phyloP scores from a whole-genome alignment of 116 monocot genomes.

The Iris pallida region DNA sequence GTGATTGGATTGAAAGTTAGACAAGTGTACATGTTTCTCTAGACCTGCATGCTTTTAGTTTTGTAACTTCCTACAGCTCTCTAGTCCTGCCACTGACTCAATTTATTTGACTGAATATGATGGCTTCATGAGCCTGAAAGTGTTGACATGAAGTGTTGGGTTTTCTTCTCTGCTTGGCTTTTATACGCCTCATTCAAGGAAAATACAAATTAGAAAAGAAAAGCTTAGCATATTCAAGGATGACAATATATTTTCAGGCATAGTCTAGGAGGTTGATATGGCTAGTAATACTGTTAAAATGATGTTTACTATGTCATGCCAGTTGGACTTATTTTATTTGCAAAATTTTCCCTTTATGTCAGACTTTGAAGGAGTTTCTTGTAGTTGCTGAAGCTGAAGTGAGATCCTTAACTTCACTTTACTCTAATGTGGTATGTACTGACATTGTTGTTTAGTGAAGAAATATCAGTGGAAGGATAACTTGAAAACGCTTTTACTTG shows the following conservation, averaged over 20 bases:
- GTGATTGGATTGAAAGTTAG: no score
- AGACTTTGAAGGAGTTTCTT: constrained; percentile 86
- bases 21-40: no score
- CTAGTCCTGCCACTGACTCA: no score
- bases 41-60: no score
- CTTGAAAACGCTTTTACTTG: background rate
- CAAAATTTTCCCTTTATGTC: constrained; percentile 15
- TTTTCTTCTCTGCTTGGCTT: no score
- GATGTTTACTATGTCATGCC: background rate
- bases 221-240: no score
- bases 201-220: no score
- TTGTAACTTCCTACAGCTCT: no score
- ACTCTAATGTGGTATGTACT: constrained; percentile 70
- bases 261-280: background rate
- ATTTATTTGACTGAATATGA: no score
- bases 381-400: constrained; percentile 77
- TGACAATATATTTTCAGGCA: background rate
- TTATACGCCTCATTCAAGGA: no score
- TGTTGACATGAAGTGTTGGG: no score
- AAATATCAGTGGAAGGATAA: background rate
- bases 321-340: background rate
- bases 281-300: background rate
- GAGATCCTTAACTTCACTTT: constrained; percentile 65
- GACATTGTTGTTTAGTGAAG: background rate
- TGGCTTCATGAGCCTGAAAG: no score